Conservation (phyloP, 805 yeast species). For the Wickerhamiella hasegawae region DNA sequence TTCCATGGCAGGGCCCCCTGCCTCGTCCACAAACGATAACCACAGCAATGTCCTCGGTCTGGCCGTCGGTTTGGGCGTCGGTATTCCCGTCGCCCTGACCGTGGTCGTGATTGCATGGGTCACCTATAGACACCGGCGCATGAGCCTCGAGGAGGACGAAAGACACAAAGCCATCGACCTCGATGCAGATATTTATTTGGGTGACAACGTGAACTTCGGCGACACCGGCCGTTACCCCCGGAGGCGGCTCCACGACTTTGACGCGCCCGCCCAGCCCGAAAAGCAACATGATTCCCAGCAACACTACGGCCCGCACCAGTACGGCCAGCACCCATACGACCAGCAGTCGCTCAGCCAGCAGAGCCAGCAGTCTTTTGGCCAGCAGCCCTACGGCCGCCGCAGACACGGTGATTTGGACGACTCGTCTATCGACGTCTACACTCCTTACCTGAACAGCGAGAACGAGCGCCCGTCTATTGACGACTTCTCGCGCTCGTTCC, state of each 20-base stretch:
- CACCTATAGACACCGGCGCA: conserved; percentile 20
- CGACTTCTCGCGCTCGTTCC: conserved; percentile 14
- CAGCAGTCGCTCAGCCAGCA: too few species aligned
- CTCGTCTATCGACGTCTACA: neutral
- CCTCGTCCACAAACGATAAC: neutral
- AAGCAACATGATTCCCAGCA: too few species aligned
- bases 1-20: too few species aligned
- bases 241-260: too few species aligned
- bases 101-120: conserved; percentile 18
- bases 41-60: conserved; percentile 6
- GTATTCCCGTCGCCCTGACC: conserved; percentile 24
- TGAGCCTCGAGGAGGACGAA: conserved; percentile 23
- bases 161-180: conserved; percentile 22
- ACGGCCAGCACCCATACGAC: too few species aligned
- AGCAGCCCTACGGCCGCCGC: neutral
- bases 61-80: conserved; percentile 24
- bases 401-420: neutral
- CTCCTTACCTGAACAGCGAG: conserved; percentile 4
- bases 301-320: too few species aligned
- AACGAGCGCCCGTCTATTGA: conserved; percentile 7
- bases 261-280: too few species aligned
- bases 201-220: too few species aligned
- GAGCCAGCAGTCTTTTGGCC: too few species aligned
- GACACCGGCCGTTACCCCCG: too few species aligned
- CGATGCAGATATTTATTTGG: conserved; percentile 24